Base-by-base conservation (phyloP, 1,284 basidiomycete genomes). In the Ustilago nuda region DNA sequence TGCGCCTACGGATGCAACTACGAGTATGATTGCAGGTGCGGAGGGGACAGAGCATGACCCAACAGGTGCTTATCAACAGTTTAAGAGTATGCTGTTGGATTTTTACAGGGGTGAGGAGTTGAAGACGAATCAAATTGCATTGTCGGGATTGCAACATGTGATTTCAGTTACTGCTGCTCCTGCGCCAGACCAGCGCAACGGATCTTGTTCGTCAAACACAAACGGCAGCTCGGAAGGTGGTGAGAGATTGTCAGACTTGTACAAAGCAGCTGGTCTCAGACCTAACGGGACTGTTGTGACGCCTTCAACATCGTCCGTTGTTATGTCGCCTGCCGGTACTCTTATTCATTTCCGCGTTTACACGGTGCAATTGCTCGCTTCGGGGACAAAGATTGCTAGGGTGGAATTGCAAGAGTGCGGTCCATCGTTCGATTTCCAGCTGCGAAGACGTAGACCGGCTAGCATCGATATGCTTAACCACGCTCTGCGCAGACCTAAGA, bases 11-110 rank as follows among this genome's bases (percentile, higher is more conserved):
- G 71, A 70, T 53, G 56, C 72, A 19, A 73, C 59, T 13, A 67
- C 61, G 37, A 70, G 70, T 48, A 70, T 66, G 64, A 35, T 67
- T 1, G 70, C 66, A 0, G 75, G 75, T 8, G 63, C 72, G 0
- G 79, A 79, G 30, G 62, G 41, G 30, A 56, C 51, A 4, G 76
- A 80, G n/a, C 56, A 61, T 23, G 80, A 82, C 58, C 65, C 72
- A 15, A 71, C 74, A 30, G 79, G 76, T 2, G 79, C 82, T 13
- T 83, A 79, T 48, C 79, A 81, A 61, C 84, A 85, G 61, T 90
- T 98, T 82, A 98, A 98, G 88, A 95, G 93, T 1, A 89, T 96
- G 83, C 89, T 99, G 6, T 90, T 98, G 82, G 92, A 92, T 84
- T 89, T 91, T 70, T 92, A 98, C 86, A 94, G 95, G 88, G 93